Conservation (phyloP, 768 basidiomycete genomes). For the Xerocomus spinulosus region DNA sequence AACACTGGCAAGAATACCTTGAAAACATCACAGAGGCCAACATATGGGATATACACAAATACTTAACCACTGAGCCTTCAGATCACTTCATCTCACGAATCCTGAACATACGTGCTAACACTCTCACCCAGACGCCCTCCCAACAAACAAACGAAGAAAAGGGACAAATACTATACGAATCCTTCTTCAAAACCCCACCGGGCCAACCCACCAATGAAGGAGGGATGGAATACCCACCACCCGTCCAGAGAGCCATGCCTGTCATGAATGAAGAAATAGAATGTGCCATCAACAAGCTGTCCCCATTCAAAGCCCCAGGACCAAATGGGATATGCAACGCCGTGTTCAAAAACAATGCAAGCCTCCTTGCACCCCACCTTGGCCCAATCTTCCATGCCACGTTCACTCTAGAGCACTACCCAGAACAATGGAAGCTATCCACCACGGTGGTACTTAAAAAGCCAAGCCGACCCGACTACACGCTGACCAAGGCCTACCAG, state of each 20-base stretch:
- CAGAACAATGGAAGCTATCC: conserved; percentile 3
- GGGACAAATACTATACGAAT: conserved; percentile 7
- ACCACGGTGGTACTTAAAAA: conserved; percentile 33
- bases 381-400: neutral
- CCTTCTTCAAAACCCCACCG: no score
- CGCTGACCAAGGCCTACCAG: conserved; percentile 11
- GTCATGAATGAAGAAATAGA: conserved; percentile 14
- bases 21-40: neutral
- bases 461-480: no score
- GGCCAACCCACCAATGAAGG: conserved; percentile 22
- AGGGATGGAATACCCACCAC: neutral
- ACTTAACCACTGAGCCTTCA: neutral
- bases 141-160: conserved; percentile 22
- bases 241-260: conserved; percentile 2
- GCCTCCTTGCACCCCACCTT: no score
- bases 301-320: conserved; percentile 17
- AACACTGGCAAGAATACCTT: conserved; percentile 4
- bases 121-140: no score
- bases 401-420: neutral
- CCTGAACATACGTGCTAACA: no score
- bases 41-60: no score
- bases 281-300: neutral
- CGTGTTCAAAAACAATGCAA: neutral
- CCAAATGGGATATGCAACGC: neutral
- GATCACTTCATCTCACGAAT: neutral